Evolutionary conservation across 805 yeast genomes (phyloP), one percentile per base, ranked within the genome.

Genomic region (Pichia phayaonensis): DNA sequence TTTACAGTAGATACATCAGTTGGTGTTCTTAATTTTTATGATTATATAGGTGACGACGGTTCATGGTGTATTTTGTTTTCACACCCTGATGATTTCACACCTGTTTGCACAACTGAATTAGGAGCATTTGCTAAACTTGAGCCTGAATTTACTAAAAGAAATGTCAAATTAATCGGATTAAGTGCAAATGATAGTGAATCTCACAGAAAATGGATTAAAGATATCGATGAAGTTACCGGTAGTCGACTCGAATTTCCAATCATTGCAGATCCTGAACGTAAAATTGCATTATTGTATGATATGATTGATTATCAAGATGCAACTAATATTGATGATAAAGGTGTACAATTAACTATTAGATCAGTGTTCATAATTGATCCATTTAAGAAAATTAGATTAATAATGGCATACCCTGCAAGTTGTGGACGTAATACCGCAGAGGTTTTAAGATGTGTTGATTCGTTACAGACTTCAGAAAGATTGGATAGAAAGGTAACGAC

Each of bases 21-120:
- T 56, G 89, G 89, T 48, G 72, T 75, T 54, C 72, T 83, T 54
- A 75, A 76, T 55, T 82, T 83, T 72, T 83, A 83, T 67, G 77
- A 79, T 53, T 83, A 69, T 68, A 72, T 78, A 51, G 86, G 82
- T 36, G 16, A 36, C 5, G 72, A 74, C 61, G 68, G 73, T 51
- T 16, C 38, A 5, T 83, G 90, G 89, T 75, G 73, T 44, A 79
- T 83, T 40, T 73, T 84, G 55, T 84, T 84, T 70, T 80, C 86
- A 31, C 89, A 84, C 64, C 90, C 90, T 50, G 88, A 82, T 56
- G 89, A 83, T 64, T 83, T 80, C 72, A 84, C 90, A 21, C 90
- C 90, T 36, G 86, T 84, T 45, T 84, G 90, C 66, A 84, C 89
- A 56, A 84, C 90, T 47, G 90, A 84, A 66, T 72, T 84, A 53